Evolutionary conservation across 352 stramenopile species (phyloP), one percentile per base, ranked within the genome.

Genomic region (Globisporangium paroecandrum): DNA sequence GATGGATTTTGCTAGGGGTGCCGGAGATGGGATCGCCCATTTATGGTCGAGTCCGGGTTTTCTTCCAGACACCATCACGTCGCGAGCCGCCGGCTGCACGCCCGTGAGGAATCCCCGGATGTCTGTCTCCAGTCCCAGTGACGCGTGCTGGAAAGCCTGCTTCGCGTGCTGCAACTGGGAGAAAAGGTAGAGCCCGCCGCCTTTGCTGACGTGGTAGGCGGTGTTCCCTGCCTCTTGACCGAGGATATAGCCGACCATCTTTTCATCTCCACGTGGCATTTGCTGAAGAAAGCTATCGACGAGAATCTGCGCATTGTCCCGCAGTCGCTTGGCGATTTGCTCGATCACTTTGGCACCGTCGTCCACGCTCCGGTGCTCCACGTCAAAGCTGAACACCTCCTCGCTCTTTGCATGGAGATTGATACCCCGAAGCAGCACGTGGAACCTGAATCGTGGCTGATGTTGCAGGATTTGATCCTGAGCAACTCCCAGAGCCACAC

Each of bases 71-170:
- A 51, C n/a, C 10, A 53, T 15, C 49, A 3, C 20, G 1, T 63
- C 61, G 25, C 68, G 72, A 4, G 74, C 68, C 34, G 73, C 78
- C 34, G 64, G 24, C 22, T 83, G 72, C 29, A 82, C 73, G 25
- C 78, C 76, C 9, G 77, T 85, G n/a, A 89, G 65, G 54, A 77
- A 81, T 6, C 62, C 58, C 3, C 85, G 79, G 34, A 90, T 81
- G 20, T 82, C 73, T 0, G 73, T 72, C 15, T 89, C 76, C 13
- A 92, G 73, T 12, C 65, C 22, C 4, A 77, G 65, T 27, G 80
- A 63, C 2, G 69, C 18, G 1, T 71, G 57, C 7, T 75, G 69
- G 25, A 88, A 74, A 8, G 22, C 58, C 4, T 65, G 57, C 29
- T 69, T 72, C 8, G 75, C 69, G 18, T 54, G 25, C 20, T 73